phyloP scores from a whole-genome alignment of 192 early-diverging fungal genomes.

The Phycomyces nitens region DNA sequence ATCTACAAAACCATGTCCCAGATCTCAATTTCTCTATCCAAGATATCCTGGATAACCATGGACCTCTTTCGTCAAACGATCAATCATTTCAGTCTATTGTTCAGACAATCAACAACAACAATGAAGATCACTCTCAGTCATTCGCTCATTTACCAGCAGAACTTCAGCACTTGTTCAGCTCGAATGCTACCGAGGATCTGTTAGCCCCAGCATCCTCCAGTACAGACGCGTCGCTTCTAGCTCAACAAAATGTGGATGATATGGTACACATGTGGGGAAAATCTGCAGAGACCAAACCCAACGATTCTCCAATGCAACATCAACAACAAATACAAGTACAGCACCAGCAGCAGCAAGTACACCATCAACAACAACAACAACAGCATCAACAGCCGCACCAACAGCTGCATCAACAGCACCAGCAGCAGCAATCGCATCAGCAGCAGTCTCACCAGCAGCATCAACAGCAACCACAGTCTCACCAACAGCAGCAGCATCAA shows the following conservation, averaged over 20 bases:
- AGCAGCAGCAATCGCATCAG: neutral
- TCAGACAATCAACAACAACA: slow-evolving; percentile 12
- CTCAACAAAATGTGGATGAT: neutral
- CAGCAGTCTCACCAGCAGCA: neutral
- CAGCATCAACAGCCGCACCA: neutral
- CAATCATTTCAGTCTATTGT: slow-evolving; percentile 22
- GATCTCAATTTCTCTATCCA: slow-evolving; percentile 20
- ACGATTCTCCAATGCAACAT: neutral
- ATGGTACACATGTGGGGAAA: neutral
- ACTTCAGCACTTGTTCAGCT: slow-evolving; percentile 15
- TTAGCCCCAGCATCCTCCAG: neutral
- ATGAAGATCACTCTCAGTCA: slow-evolving; percentile 4
- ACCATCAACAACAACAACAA: neutral
- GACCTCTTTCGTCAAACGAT: slow-evolving; percentile 7
- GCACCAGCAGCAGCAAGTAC: neutral
- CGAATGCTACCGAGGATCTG: slow-evolving; percentile 13
- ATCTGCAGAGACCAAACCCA: neutral
- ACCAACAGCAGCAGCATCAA: neutral
- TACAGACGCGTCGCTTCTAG: slow-evolving; percentile 18
- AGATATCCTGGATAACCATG: slow-evolving; percentile 15
- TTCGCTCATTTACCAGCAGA: slow-evolving; percentile 18
- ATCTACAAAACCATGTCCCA: neutral
- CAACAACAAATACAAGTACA: neutral
- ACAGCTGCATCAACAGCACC: neutral
- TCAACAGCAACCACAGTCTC: neutral